A percentile compares a stretch with the other conserved stretches of the same genome.
Evolutionary conservation across 129 eudicot genomes (phyloP).

Genomic region (Solidago caesia): DNA sequence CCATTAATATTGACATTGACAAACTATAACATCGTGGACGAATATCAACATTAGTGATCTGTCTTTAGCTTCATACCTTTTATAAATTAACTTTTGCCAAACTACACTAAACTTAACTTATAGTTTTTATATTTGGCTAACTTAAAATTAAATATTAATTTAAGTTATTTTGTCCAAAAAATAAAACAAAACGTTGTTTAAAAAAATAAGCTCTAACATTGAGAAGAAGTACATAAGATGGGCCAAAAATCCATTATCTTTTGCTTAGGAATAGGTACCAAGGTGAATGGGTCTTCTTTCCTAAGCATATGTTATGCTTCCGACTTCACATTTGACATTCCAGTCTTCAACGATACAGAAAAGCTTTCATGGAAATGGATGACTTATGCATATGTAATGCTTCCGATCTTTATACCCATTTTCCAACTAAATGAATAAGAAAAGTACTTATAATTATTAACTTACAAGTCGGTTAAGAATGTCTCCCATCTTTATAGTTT

Average conservation of each 20-base stretch:
- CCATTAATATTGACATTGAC: too few relatives aligned
- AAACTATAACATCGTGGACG: too few relatives aligned
- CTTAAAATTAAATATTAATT: neutral
- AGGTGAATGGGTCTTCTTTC: constrained; percentile 24
- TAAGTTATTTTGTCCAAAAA: too few relatives aligned
- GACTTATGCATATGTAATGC: constrained; percentile 16
- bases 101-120: neutral
- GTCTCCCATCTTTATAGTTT: too few relatives aligned
- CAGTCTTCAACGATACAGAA: neutral
- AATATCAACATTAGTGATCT: too few relatives aligned
- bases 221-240: constrained; percentile 24
- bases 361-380: neutral
- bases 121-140: neutral
- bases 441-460: too few relatives aligned
- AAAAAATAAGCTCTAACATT: neutral
- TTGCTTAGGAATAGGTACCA: constrained; percentile 18
- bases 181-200: neutral
- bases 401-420: neutral
- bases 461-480: too few relatives aligned
- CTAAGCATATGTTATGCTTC: constrained; percentile 31
- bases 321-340: constrained; percentile 7
- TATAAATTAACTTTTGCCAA: neutral
- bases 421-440: too few relatives aligned
- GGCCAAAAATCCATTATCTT: constrained; percentile 28
- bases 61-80: neutral